These are phyloP conservation scores for Kalmusia sp. DNA, from an alignment of 2,329 filamentous ascomycete genomes.

Conservation along the genomic window DNA sequence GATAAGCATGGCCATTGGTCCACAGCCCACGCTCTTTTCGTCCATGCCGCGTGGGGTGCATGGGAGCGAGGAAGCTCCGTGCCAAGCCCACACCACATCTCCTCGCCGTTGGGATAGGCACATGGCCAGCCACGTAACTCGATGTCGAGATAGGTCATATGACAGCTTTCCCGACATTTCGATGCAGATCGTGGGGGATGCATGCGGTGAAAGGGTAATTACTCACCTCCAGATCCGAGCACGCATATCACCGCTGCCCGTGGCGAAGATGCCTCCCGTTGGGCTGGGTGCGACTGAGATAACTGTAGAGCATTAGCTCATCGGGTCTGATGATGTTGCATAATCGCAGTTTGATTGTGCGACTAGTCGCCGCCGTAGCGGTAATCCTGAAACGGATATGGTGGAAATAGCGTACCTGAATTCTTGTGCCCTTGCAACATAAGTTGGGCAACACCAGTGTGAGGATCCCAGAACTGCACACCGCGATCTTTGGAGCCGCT, in stretches of 20 bases:
- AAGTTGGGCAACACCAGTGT: conserved; percentile 90
- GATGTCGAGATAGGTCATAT: conserved; percentile 1
- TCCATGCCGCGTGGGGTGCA: conserved; percentile 20
- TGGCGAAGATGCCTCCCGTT: conserved; percentile 86
- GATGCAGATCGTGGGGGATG: neutral
- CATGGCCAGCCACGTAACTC: conserved; percentile 7
- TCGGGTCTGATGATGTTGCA: neutral
- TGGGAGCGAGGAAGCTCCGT: conserved; percentile 6
- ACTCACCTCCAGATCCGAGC: conserved; percentile 90
- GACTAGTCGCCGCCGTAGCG: neutral
- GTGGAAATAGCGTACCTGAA: conserved; percentile 63
- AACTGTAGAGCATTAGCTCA: conserved; percentile 60
- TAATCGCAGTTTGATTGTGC: neutral
- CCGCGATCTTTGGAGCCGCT: conserved; percentile 96
- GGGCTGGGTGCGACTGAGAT: conserved; percentile 97
- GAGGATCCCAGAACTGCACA: conserved; percentile 98
- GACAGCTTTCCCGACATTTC: neutral
- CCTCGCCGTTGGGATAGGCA: neutral
- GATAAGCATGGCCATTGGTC: conserved; percentile 13
- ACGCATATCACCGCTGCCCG: conserved; percentile 96
- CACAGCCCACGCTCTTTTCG: conserved; percentile 11
- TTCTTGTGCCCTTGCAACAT: conserved; percentile 99
- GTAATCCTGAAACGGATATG: neutral
- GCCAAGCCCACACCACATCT: conserved; percentile 18
- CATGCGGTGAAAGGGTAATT: conserved; percentile 1